These are phyloP conservation scores for Oryza glaberrima DNA, from an alignment of 176 grass and related monocot species.

Conservation along the genomic window DNA sequence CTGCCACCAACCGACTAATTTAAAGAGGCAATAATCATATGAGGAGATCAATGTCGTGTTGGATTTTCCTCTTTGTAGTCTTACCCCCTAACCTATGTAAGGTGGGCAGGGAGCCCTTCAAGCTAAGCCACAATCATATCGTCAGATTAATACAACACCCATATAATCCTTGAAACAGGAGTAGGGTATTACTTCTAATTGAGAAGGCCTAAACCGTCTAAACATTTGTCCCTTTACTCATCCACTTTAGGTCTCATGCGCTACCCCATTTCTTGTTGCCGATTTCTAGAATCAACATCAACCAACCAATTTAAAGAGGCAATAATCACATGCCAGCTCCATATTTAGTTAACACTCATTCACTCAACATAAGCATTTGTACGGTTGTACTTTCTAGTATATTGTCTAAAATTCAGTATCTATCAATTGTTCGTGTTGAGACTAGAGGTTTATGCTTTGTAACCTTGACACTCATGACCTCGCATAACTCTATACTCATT, in stretches of 20 bases:
- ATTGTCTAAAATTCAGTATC: not conserved
- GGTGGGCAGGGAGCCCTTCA: too few species aligned
- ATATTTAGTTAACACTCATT: not conserved
- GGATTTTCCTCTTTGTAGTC: too few species aligned
- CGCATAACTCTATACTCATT: conserved; percentile 16
- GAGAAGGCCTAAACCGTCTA: too few species aligned
- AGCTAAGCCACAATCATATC: too few species aligned
- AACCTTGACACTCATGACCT: conserved; percentile 7
- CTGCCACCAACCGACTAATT: conserved; percentile 16
- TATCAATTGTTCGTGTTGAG: conserved; percentile 28
- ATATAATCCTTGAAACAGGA: too few species aligned
- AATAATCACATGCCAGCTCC: not conserved
- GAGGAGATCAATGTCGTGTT: too few species aligned
- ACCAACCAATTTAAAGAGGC: conserved; percentile 27
- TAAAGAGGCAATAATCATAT: conserved; percentile 18
- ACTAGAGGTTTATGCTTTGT: not conserved
- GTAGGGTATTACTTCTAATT: too few species aligned
- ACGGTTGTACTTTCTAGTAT: not conserved
- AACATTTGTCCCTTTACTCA: too few species aligned
- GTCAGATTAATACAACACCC: too few species aligned
- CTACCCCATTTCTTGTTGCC: too few species aligned
- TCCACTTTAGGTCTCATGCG: too few species aligned
- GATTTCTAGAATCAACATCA: not conserved
- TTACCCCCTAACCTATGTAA: too few species aligned
- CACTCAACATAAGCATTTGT: not conserved